phyloP scores from a whole-genome alignment of 148 eudicot genomes.

The Vaccinium macrocarpon region DNA sequence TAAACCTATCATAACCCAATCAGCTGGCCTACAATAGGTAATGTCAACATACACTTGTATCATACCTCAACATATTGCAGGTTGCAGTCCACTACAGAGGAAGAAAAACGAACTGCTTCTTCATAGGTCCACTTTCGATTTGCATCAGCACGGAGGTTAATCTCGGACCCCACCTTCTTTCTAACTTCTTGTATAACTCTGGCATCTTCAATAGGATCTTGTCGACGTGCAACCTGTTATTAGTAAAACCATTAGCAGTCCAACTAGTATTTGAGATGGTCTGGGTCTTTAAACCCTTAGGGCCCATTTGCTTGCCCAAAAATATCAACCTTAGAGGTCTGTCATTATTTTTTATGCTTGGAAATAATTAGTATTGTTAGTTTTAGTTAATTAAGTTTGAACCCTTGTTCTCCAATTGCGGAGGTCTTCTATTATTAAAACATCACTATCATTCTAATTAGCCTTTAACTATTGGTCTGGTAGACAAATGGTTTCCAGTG shows the following conservation, averaged over 20 bases:
- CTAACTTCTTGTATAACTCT: slow-evolving; percentile 75
- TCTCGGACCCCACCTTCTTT: slow-evolving; percentile 55
- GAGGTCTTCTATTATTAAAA: not conserved
- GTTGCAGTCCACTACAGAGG: slow-evolving; percentile 58
- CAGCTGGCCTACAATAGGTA: not conserved
- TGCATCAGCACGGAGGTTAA: slow-evolving; percentile 89
- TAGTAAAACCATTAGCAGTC: not conserved
- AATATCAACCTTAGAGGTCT: not conserved
- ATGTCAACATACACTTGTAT: not conserved
- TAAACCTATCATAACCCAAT: not conserved
- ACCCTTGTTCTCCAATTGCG: too few species aligned
- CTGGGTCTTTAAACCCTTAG: not conserved
- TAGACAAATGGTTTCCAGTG: not conserved
- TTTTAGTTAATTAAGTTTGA: too few species aligned
- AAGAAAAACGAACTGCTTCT: slow-evolving; percentile 67
- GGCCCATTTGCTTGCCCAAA: not conserved
- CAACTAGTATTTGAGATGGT: slow-evolving; percentile 10
- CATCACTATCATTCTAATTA: not conserved
- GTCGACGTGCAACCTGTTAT: slow-evolving; percentile 78
- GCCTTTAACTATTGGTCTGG: not conserved
- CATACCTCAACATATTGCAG: slow-evolving; percentile 91
- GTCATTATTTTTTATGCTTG: not conserved
- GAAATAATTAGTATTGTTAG: too few species aligned
- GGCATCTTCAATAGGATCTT: slow-evolving; percentile 81
- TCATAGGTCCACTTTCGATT: slow-evolving; percentile 85